Base-by-base conservation (phyloP, 768 basidiomycete species). In the Lactarius sanguifluus region DNA sequence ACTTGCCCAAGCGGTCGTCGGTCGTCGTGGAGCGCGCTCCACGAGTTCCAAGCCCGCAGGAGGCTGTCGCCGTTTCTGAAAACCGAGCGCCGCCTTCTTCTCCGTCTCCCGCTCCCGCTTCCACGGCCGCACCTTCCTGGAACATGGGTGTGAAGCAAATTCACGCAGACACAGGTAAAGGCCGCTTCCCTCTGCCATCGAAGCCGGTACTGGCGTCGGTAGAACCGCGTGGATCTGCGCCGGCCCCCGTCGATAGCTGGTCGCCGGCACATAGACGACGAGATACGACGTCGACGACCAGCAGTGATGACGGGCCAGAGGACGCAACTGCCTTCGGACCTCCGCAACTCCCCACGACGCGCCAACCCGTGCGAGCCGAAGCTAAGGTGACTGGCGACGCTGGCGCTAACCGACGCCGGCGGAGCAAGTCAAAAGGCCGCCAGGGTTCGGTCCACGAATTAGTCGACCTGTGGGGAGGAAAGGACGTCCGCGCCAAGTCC, bases 401-500 rank as follows among this genome's bases (percentile, higher is more conserved):
- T 71, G 54, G 69, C 67, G 60, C 74, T 71, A 55, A 69, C 64
- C 59, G 65, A 71, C 38, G 70, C 73, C 20, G 70, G 47, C 69
- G 75, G 59, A 73, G 76, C 50, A 81, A 76, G 70, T 75, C 77
- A 52, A 86, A 85, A 70, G 80, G 83, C 47, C 78, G 91, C 69
- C 90, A 93, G 78, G 88, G 86, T 71, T 93, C 92, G 15, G 91
- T 93, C 28, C 91, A 94, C 72, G 89, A 94, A 72, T 74, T 93
- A 63, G 89, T 93, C 34, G 89, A 90, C 73, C 75, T 93, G 34
- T 92, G 88, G 81, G 90, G 90, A 50, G 89, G 89, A 69, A 82
- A 79, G 68, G 67, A 65, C 34, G 67, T 34, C 28, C 59, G 43
- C 5, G 5, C 57, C 32, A 62, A 62, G 40, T 52, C 67, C 10